Evolutionary conservation across 495 filamentous ascomycete genomes (phyloP).

Genomic region (Hyaloscypha bicolor): DNA sequence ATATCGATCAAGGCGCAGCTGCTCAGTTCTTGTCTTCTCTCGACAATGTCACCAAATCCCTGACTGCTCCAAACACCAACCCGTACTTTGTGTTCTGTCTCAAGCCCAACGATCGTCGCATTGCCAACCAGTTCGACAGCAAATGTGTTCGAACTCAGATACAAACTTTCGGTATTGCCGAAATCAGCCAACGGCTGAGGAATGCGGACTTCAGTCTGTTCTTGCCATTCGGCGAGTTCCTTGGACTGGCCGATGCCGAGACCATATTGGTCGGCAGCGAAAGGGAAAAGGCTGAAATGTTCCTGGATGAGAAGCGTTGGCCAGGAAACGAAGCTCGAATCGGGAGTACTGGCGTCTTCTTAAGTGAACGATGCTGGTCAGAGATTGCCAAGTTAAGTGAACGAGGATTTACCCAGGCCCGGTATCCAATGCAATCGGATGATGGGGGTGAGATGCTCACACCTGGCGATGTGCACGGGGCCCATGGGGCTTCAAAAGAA

Average conservation of each 20-base stretch:
- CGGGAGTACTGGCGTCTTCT: slow-evolving; percentile 90
- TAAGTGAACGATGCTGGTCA: slow-evolving; percentile 94
- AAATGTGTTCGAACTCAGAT: slow-evolving; percentile 95
- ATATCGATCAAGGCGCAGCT: slow-evolving; percentile 78
- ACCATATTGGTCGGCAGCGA: slow-evolving; percentile 87
- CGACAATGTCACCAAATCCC: slow-evolving; percentile 82
- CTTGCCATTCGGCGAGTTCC: slow-evolving; percentile 92
- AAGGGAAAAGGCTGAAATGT: slow-evolving; percentile 84
- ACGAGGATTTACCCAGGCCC: slow-evolving; percentile 49
- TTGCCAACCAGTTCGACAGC: slow-evolving; percentile 98
- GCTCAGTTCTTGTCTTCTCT: slow-evolving; percentile 90
- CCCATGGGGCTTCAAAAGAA: slow-evolving; percentile 70
- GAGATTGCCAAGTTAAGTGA: slow-evolving; percentile 81
- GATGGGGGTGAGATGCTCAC: slow-evolving; percentile 49
- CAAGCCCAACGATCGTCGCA: slow-evolving; percentile 95
- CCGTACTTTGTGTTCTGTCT: slow-evolving; percentile 96
- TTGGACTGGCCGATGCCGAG: slow-evolving; percentile 83
- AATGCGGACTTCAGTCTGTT: slow-evolving; percentile 96
- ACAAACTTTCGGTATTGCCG: slow-evolving; percentile 93
- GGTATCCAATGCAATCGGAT: slow-evolving; percentile 48
- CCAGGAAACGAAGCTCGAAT: slow-evolving; percentile 87
- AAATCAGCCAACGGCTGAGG: slow-evolving; percentile 89
- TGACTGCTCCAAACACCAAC: slow-evolving; percentile 80
- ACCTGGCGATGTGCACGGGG: slow-evolving; percentile 43
- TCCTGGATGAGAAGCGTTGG: slow-evolving; percentile 89